Percentiles rank a stretch among this genome's conserved stretches.
These are phyloP conservation scores for Coccomyxa sp. DNA, from an alignment of 139 green algal genomes.

Conservation along the genomic window DNA sequence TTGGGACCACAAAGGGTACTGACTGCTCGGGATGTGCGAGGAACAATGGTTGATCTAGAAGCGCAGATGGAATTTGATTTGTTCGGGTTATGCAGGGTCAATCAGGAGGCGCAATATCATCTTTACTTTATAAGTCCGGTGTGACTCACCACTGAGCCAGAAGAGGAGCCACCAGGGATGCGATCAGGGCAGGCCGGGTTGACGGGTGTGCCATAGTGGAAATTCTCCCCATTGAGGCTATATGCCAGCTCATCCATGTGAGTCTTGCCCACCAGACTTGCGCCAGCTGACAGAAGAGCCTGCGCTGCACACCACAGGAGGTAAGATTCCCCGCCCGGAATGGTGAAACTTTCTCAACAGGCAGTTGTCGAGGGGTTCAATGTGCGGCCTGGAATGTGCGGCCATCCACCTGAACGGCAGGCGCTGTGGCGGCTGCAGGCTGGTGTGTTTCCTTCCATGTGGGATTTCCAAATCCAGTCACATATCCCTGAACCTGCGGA, in stretches of 20 bases:
- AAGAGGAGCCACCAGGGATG: conserved; percentile 87
- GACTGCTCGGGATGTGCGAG: too few species aligned
- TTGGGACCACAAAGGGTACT: too few species aligned
- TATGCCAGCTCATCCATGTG: conserved; percentile 91
- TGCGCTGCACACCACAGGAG: conserved; percentile 9
- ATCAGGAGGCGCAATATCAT: too few species aligned
- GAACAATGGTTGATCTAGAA: too few species aligned
- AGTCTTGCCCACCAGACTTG: conserved; percentile 65
- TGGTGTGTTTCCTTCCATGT: conserved; percentile 68
- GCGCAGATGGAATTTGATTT: too few species aligned
- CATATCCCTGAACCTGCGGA: conserved; percentile 45
- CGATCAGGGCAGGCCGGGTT: conserved; percentile 78
- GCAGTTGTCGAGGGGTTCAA: not conserved
- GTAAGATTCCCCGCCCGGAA: not conserved
- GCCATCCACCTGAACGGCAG: conserved; percentile 42
- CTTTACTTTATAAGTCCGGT: not conserved
- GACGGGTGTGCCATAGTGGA: conserved; percentile 82
- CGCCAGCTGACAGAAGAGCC: conserved; percentile 71
- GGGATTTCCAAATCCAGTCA: conserved; percentile 76
- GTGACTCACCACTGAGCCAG: conserved; percentile 73
- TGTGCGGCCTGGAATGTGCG: too few species aligned
- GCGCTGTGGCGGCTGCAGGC: conserved; percentile 43
- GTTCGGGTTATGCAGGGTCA: too few species aligned
- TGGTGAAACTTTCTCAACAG: not conserved
- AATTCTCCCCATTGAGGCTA: conserved; percentile 71